phyloP scores from a whole-genome alignment of 441 rosid genomes.

The Daphne laureola region DNA sequence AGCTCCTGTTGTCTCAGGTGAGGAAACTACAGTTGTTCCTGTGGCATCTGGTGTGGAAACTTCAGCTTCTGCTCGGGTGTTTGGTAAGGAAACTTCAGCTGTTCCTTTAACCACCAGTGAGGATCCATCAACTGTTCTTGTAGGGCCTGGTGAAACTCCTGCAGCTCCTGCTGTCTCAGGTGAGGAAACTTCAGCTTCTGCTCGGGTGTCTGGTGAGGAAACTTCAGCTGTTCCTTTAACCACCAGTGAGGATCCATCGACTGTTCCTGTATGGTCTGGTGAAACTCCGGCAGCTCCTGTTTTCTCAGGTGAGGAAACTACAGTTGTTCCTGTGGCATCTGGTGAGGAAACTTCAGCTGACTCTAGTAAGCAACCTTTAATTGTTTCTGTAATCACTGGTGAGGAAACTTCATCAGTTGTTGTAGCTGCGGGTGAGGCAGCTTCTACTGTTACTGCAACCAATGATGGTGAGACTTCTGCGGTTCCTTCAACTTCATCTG shows the following conservation, averaged over 20 bases:
- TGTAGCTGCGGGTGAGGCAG: not conserved
- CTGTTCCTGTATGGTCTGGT: not conserved
- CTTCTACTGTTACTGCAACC: not conserved
- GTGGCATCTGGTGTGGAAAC: not conserved
- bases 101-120: not conserved
- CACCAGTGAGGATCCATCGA: not conserved
- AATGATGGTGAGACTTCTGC: not conserved
- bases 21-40: not conserved
- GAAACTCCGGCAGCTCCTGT: not conserved
- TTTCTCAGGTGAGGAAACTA: not conserved
- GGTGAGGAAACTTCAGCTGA: not conserved
- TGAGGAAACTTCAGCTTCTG: constrained; percentile 10
- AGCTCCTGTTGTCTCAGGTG: not conserved
- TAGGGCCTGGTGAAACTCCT: not conserved
- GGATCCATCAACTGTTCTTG: not conserved
- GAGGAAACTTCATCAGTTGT: not conserved
- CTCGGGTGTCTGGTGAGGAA: not conserved
- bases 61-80: not conserved
- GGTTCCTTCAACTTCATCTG: not conserved
- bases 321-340: not conserved
- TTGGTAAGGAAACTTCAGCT: not conserved
- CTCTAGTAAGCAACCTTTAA: not conserved
- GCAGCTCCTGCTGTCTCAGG: not conserved
- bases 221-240: not conserved
- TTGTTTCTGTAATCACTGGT: not conserved